Percentiles rank a stretch among this genome's conserved stretches.
Conservation (phyloP, 2,329 filamentous ascomycete genomes). For the Clarireedia homoeocarpa region DNA sequence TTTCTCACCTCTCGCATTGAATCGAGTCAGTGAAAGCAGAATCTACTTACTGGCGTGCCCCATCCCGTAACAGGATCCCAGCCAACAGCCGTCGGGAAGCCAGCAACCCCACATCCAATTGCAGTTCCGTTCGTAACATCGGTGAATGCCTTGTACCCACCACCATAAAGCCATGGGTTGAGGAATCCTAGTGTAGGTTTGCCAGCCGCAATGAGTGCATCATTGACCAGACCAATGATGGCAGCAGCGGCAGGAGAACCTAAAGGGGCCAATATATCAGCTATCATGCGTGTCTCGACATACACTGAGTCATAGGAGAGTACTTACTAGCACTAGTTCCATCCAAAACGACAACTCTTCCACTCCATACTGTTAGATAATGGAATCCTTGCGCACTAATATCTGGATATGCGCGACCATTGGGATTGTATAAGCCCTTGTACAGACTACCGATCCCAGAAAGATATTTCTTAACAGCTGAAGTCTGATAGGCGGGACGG, state of each 20-base stretch:
- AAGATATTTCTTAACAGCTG: constrained; percentile 35
- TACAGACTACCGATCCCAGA: constrained; percentile 36
- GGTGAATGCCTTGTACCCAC: constrained; percentile 30
- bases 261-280: not conserved
- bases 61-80: constrained; percentile 33
- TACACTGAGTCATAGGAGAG: constrained; percentile 18
- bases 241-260: constrained; percentile 42
- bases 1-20: too few relatives aligned
- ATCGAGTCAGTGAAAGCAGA: too few relatives aligned
- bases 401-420: constrained; percentile 42
- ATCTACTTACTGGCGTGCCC: not conserved
- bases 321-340: constrained; percentile 39
- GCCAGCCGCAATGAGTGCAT: constrained; percentile 45
- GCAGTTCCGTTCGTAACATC: constrained; percentile 32
- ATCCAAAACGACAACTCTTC: constrained; percentile 31
- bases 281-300: too few relatives aligned
- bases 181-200: constrained; percentile 35
- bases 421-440: constrained; percentile 35
- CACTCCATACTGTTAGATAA: constrained; percentile 36
- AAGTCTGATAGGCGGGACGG: constrained; percentile 38
- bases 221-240: constrained; percentile 55
- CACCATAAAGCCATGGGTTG: constrained; percentile 35
- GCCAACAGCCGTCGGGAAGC: constrained; percentile 22
- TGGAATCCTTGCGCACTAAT: constrained; percentile 50
- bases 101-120: constrained; percentile 29